phyloP scores from a whole-genome alignment of 2,329 filamentous ascomycete genomes.

The Colletotrichum lindemuthianum region DNA sequence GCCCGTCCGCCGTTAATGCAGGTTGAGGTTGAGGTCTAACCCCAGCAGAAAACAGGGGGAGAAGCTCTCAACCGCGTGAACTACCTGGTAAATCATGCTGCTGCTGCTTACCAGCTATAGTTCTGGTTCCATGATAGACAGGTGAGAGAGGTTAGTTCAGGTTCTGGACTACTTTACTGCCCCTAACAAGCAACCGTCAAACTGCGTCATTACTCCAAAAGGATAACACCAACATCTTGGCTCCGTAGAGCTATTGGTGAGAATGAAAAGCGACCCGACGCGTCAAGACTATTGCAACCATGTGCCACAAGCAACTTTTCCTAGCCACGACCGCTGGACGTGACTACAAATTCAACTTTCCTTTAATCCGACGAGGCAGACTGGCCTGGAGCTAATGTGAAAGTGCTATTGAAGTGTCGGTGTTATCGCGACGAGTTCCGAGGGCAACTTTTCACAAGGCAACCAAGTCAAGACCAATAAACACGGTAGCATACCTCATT shows the following conservation, averaged over 20 bases:
- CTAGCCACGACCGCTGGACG: constrained; percentile 17
- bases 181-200: background rate
- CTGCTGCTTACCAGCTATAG: background rate
- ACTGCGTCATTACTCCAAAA: constrained; percentile 13
- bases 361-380: background rate
- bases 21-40: background rate
- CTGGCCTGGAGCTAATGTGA: constrained; percentile 25
- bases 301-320: background rate
- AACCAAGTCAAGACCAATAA: constrained; percentile 12
- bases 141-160: constrained; percentile 21
- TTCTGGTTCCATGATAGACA: background rate
- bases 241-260: background rate
- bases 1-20: constrained; percentile 9
- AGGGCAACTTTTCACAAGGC: constrained; percentile 24
- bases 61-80: background rate
- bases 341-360: background rate
- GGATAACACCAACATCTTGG: constrained; percentile 9
- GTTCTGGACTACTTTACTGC: background rate
- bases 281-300: background rate
- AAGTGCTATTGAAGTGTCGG: constrained; percentile 16
- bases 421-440: constrained; percentile 19
- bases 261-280: background rate
- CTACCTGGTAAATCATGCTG: background rate
- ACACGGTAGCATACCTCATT: background rate
- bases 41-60: background rate